phyloP scores from a whole-genome alignment of 176 grass and related monocot genomes.

The Lolium multiflorum region DNA sequence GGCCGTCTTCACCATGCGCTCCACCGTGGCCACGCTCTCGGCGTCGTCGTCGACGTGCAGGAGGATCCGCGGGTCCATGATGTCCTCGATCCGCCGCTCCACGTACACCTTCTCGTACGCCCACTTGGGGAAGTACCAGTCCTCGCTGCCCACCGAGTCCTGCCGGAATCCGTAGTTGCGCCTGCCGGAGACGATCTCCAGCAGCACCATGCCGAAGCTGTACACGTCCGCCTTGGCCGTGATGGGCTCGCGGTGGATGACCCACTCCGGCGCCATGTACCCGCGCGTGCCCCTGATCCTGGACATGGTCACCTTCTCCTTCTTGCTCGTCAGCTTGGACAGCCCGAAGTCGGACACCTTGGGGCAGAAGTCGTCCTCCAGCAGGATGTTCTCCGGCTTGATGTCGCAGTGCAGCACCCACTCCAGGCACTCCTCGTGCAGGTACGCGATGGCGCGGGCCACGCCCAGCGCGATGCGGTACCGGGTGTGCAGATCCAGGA shows the following conservation, averaged over 20 bases:
- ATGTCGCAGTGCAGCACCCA: conserved; percentile 83
- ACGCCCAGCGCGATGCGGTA: conserved; percentile 90
- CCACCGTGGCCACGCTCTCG: conserved; percentile 56
- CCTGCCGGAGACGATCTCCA: conserved; percentile 82
- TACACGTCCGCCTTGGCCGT: conserved; percentile 95
- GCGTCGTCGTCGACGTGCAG: conserved; percentile 48
- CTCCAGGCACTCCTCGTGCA: conserved; percentile 96
- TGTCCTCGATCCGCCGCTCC: conserved; percentile 79
- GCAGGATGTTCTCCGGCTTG: conserved; percentile 66
- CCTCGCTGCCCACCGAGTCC: conserved; percentile 78
- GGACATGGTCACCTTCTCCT: conserved; percentile 93
- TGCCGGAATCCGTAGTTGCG: conserved; percentile 82
- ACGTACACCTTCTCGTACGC: conserved; percentile 90
- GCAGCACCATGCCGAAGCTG: conserved; percentile 95
- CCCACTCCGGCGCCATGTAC: conserved; percentile 95
- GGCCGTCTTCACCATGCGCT: conserved; percentile 95
- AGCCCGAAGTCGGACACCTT: conserved; percentile 91
- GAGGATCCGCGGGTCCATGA: conserved; percentile 70
- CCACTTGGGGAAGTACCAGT: conserved; percentile 96
- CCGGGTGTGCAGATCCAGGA: conserved; percentile 77
- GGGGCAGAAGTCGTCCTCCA: conserved; percentile 86
- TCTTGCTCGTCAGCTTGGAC: conserved; percentile 89
- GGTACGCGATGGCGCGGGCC: conserved; percentile 81
- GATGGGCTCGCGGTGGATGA: conserved; percentile 93
- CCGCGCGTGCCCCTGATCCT: conserved; percentile 82